Evolutionary conservation across 371 early-diverging fungal genomes (phyloP).

Genomic region (Lichtheimia ornata): DNA sequence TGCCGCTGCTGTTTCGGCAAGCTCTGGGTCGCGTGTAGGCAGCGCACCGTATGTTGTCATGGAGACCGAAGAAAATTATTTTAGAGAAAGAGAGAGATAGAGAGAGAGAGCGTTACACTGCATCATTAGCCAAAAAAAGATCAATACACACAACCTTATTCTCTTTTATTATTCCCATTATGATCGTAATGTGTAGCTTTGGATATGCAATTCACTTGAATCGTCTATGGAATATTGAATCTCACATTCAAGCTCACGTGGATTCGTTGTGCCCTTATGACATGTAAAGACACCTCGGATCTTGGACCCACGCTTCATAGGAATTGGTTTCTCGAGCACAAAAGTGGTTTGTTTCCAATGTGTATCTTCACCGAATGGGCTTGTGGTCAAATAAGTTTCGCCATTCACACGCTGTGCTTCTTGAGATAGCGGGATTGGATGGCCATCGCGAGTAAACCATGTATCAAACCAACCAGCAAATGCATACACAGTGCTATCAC

Average conservation of each 20-base stretch:
- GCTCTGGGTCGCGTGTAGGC: constrained; percentile 9
- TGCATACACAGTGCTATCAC: constrained; percentile 71
- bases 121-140: neutral
- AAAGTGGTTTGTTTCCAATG: constrained; percentile 75
- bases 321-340: constrained; percentile 50
- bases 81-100: neutral
- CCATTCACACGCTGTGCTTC: constrained; percentile 36
- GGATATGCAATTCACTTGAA: constrained; percentile 18
- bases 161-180: constrained; percentile 9
- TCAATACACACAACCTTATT: neutral
- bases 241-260: constrained; percentile 63
- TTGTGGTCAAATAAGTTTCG: constrained; percentile 63
- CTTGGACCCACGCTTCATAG: constrained; percentile 42
- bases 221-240: constrained; percentile 50
- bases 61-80: neutral
- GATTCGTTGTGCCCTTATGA: constrained; percentile 53
- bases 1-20: constrained; percentile 1
- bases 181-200: constrained; percentile 32
- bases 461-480: constrained; percentile 88
- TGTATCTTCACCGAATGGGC: constrained; percentile 70
- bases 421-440: constrained; percentile 42
- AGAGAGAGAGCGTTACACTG: neutral
- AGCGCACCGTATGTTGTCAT: constrained; percentile 26
- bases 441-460: constrained; percentile 73
- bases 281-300: constrained; percentile 62